phyloP scores from a whole-genome alignment of 2,329 filamentous ascomycete genomes.

The Fusarium sp. region DNA sequence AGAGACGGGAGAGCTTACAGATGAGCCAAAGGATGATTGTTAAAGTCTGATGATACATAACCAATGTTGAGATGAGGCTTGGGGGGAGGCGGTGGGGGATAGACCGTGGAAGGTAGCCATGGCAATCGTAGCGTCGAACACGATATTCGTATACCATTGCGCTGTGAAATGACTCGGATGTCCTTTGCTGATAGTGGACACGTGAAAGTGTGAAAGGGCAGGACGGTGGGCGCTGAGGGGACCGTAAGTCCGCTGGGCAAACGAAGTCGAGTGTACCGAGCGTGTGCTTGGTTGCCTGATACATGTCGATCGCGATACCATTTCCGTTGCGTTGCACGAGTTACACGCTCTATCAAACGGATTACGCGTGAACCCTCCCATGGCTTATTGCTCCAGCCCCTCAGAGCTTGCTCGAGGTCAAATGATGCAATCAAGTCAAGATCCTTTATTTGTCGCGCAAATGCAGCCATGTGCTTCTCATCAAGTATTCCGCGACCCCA shows the following conservation, averaged over 20 bases:
- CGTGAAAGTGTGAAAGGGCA: slow-evolving; percentile 98
- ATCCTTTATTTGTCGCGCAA: slow-evolving; percentile 62
- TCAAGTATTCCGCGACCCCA: slow-evolving; percentile 85
- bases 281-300: slow-evolving; percentile 64
- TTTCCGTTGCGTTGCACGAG: slow-evolving; percentile 80
- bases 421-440: slow-evolving; percentile 55
- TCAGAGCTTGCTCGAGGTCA: slow-evolving; percentile 58
- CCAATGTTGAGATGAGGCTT: slow-evolving; percentile 88
- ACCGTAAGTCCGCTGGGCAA: slow-evolving; percentile 80
- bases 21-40: slow-evolving; percentile 96
- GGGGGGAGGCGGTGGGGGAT: slow-evolving; percentile 86
- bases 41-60: slow-evolving; percentile 98
- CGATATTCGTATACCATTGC: slow-evolving; percentile 93
- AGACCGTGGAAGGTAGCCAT: slow-evolving; percentile 87
- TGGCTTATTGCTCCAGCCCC: slow-evolving; percentile 76
- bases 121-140: slow-evolving; percentile 87
- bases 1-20: slow-evolving; percentile 64
- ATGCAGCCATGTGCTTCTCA: slow-evolving; percentile 63
- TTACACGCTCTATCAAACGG: slow-evolving; percentile 85
- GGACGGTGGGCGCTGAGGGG: slow-evolving; percentile 90
- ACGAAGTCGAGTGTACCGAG: slow-evolving; percentile 77
- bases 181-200: slow-evolving; percentile 92
- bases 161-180: slow-evolving; percentile 92
- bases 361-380: slow-evolving; percentile 93
- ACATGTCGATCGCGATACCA: slow-evolving; percentile 91